A percentile compares a stretch with the other conserved stretches of the same genome.
Evolutionary conservation across 1,284 basidiomycete genomes (phyloP).

Genomic region (Wallemia mellicola): DNA sequence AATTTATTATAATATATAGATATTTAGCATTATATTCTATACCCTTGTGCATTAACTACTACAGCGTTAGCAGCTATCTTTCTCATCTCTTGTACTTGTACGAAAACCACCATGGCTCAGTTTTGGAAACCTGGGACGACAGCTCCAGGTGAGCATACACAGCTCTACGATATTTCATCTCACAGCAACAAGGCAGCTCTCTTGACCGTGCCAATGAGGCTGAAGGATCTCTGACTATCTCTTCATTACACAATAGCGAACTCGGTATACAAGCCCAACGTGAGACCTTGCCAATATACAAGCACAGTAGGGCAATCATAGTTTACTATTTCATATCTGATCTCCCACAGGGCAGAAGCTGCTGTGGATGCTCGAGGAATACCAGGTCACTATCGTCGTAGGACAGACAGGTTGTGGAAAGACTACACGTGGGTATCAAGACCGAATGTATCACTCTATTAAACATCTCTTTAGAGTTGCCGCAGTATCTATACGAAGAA

Average conservation of each 20-base stretch:
- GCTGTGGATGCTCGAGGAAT: constrained; percentile 4
- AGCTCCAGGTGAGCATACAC: constrained; percentile 30
- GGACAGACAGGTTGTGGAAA: constrained; percentile 95
- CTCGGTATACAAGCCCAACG: constrained; percentile 38
- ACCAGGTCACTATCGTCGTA: constrained; percentile 19
- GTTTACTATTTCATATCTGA: neutral
- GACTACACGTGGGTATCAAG: constrained; percentile 39
- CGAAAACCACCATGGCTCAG: neutral
- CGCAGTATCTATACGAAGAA: constrained; percentile 70
- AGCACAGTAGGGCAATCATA: constrained; percentile 30
- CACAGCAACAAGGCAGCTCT: constrained; percentile 22
- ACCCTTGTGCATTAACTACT: neutral
- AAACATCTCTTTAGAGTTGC: constrained; percentile 39
- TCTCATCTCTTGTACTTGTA: neutral
- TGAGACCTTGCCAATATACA: constrained; percentile 55
- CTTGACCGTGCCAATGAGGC: constrained; percentile 52
- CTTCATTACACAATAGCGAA: constrained; percentile 9
- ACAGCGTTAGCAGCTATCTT: neutral
- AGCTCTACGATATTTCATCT: neutral
- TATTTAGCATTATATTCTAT: neutral
- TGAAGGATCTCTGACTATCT: constrained; percentile 31
- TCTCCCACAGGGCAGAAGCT: constrained; percentile 5
- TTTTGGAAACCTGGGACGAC: constrained; percentile 35
- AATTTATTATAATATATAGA: neutral
- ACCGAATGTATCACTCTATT: neutral